Conservation (phyloP, 345 rosid genomes). For the Lumnitzera littorea region DNA sequence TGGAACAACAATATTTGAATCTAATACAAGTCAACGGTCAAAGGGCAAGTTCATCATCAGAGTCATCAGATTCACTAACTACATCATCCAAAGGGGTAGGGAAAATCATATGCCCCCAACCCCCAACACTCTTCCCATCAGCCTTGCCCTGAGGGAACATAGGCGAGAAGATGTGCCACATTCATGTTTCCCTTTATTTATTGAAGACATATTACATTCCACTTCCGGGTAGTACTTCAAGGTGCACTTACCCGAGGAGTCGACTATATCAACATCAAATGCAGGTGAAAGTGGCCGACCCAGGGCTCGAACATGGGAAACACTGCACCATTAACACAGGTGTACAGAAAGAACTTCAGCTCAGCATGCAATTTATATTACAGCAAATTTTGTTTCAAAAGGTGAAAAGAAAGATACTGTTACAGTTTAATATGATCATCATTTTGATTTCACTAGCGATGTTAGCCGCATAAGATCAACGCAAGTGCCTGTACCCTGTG, state of each 20-base stretch:
- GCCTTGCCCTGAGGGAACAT: constrained; percentile 10
- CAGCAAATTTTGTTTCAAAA: too few species aligned
- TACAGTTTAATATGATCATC: too few species aligned
- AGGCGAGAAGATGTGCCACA: constrained; percentile 6
- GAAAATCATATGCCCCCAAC: constrained; percentile 26
- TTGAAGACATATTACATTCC: constrained; percentile 4
- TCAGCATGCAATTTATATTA: not conserved
- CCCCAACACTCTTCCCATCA: constrained; percentile 24
- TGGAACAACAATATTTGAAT: too few species aligned
- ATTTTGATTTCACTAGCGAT: too few species aligned
- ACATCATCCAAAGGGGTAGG: constrained; percentile 8
- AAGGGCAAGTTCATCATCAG: constrained; percentile 12
- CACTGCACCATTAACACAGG: constrained; percentile 9
- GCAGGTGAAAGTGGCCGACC: constrained; percentile 16
- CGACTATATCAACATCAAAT: constrained; percentile 12
- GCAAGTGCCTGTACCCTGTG: too few species aligned
- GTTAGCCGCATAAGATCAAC: too few species aligned
- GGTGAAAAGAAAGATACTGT: too few species aligned
- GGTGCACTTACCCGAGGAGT: constrained; percentile 17
- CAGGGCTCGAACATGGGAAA: constrained; percentile 19
- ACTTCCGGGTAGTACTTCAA: constrained; percentile 16
- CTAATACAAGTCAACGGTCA: not conserved
- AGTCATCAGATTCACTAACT: constrained; percentile 11
- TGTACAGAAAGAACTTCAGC: not conserved
- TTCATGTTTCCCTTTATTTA: not conserved